Evolutionary conservation across 129 eudicot species (phyloP).

Genomic region (Oenanthe sinensis): DNA sequence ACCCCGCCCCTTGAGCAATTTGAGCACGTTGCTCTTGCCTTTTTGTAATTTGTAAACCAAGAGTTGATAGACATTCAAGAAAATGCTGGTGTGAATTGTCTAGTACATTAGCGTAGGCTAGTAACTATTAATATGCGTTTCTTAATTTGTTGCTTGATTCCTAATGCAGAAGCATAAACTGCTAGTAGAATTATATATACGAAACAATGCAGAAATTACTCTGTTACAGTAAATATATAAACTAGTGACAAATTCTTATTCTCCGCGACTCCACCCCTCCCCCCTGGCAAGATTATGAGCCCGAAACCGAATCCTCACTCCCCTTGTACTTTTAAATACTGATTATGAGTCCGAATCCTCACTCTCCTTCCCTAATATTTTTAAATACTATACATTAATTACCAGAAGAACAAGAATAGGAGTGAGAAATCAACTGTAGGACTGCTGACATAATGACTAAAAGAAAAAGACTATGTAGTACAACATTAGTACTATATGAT

Average conservation of each 20-base stretch:
- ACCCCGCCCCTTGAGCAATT: too few relatives aligned
- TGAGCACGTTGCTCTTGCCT: too few relatives aligned
- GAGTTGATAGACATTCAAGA: neutral
- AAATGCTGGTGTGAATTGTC: neutral
- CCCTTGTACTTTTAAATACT: neutral
- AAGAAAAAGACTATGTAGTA: neutral
- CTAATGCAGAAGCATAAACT: too few relatives aligned
- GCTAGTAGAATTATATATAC: neutral
- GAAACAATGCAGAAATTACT: neutral
- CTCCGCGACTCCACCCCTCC: neutral
- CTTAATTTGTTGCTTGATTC: too few relatives aligned
- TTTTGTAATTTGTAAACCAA: neutral
- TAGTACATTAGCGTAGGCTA: too few relatives aligned
- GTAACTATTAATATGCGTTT: neutral
- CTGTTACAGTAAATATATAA: neutral
- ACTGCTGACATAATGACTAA: neutral
- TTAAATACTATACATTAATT: neutral
- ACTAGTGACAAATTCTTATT: neutral
- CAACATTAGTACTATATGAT: slow-evolving; percentile 1
- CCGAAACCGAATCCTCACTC: neutral
- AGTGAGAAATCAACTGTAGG: neutral
- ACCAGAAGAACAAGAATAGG: neutral
- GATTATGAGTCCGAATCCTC: neutral
- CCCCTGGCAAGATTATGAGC: neutral
- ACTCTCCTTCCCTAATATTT: neutral